Base-by-base conservation (phyloP, 2,329 filamentous ascomycete genomes). In the Aphanoascus verrucosus region DNA sequence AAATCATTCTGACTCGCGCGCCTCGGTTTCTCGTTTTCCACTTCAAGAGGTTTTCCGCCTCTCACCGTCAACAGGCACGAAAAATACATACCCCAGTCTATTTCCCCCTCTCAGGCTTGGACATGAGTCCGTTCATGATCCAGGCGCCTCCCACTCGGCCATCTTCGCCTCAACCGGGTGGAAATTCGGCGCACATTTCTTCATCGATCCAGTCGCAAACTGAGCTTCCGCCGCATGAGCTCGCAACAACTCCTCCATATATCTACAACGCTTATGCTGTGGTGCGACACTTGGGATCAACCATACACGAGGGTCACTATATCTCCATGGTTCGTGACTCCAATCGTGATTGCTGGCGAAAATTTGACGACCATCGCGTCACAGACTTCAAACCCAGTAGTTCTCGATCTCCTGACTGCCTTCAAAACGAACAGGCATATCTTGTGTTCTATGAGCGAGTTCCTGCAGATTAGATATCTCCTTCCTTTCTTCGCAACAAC, bases 191-290 rank as follows among this genome's bases (percentile, higher is more conserved):
- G 12, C 32, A 40, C 12, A 6, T n/a, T 2, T 87, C 40, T 20
- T 68, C 78, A 60, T 65, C 79, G 60, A 35, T 66, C 73, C 35
- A 60, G 67, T 41, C 55, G 23, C 54, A 53, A 35, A 15, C 55
- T 9, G 34, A 40, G 23, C 45, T 51, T 28, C 4, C 35, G 14
- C 28, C 55, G 7, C 31, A 57, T 64, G 55, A 65, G 54, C 59
- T 61, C 42, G 67, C 61, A 51, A 71, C 61, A 53, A 72, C 64
- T 50, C 66, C 67, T 0, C 84, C 86, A 0, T 88, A 86, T 63
- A 72, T 75, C 4, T 98, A 96, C 67, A 85, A 94, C 64, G 84
- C 86, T 50, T 96, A 94, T 65, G 91, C 84, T 1, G 85, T 96
- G 5, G 80, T 94, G 52, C 77, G 86, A 57, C 90, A 96, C 66